Evolutionary conservation across 352 stramenopile species (phyloP), one percentile per base, ranked within the genome.

Genomic region (Phytophthora multivora): DNA sequence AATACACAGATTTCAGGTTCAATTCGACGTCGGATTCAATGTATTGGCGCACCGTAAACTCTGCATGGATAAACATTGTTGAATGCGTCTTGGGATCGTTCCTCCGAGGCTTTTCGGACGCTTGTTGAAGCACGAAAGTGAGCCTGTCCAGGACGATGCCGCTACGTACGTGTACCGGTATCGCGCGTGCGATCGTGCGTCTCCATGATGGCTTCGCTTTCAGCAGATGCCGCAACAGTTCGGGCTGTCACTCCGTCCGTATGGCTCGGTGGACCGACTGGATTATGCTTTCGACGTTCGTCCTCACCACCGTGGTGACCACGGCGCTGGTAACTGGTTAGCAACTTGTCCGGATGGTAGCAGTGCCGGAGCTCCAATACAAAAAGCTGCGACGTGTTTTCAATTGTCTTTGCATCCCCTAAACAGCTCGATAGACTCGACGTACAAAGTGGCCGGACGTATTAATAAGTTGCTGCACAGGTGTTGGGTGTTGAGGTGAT

Each of bases 181-280:
- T n/a, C n/a, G n/a, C n/a, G n/a, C 45, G 46, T 64, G 28, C 47
- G 46, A 35, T 64, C 11, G 48, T 41, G 15, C 39, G 7, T 31
- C 11, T 30, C 33, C 40, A 53, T 28, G 36, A 66, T 66, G 59
- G 51, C 59, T 61, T 66, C 59, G 41, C 35, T 47, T 52, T 12
- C 52, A 62, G 59, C 59, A 67, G 59, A 62, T 67, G 52, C 59
- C 47, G 46, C 59, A 62, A 58, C 28, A 58, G 31, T 48, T 19
- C 53, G 33, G 10, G 43, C 39, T 57, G 36, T 15, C 8, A 30
- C 23, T 3, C 39, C 4, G 36, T 40, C 25, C 38, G 38, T 33
- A 48, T 57, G 50, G 25, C 35, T 13, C 7, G 13, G 28, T 10
- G 28, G 5, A 5, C 25, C 47, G 30, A 41, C 31, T 13, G 25